These are phyloP conservation scores for Fusarium sp. DNA, from an alignment of 2,329 filamentous ascomycete species.

Conservation along the genomic window DNA sequence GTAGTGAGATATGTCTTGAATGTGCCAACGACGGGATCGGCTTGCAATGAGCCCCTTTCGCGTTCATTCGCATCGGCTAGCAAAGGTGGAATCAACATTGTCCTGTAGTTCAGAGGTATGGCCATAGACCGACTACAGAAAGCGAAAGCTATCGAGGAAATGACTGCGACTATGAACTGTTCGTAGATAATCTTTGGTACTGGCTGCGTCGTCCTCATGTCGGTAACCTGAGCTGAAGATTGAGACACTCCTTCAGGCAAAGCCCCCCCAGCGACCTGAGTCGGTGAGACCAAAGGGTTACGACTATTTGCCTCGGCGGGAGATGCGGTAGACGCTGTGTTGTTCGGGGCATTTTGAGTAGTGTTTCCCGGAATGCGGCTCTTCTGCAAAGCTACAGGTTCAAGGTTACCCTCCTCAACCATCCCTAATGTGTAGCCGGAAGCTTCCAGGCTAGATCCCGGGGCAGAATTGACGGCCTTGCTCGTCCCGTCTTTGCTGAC, in stretches of 20 bases:
- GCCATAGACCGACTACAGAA: slow-evolving; percentile 61
- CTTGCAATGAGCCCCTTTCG: slow-evolving; percentile 27
- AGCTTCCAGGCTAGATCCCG: slow-evolving; percentile 55
- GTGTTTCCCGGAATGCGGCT: slow-evolving; percentile 53
- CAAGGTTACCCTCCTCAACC: slow-evolving; percentile 61
- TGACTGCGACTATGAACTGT: slow-evolving; percentile 62
- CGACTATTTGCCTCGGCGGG: slow-evolving; percentile 50
- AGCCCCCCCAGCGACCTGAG: slow-evolving; percentile 14
- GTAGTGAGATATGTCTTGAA: slow-evolving; percentile 66
- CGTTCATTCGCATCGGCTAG: slow-evolving; percentile 21
- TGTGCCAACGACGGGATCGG: slow-evolving; percentile 55
- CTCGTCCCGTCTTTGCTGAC: slow-evolving; percentile 52
- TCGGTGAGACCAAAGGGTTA: slow-evolving; percentile 34
- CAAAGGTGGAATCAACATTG: slow-evolving; percentile 56
- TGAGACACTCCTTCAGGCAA: slow-evolving; percentile 43
- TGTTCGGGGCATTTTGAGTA: slow-evolving; percentile 56
- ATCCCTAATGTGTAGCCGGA: slow-evolving; percentile 56
- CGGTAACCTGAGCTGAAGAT: slow-evolving; percentile 42
- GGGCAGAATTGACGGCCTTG: slow-evolving; percentile 35
- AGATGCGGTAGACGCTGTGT: slow-evolving; percentile 55
- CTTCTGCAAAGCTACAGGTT: slow-evolving; percentile 60
- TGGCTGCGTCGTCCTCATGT: slow-evolving; percentile 37
- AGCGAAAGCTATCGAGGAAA: slow-evolving; percentile 59
- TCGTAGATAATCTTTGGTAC: slow-evolving; percentile 60
- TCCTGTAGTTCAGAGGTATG: slow-evolving; percentile 63